Conservation (phyloP, 2,329 filamentous ascomycete genomes). For the Trichoderma semiorbis region DNA sequence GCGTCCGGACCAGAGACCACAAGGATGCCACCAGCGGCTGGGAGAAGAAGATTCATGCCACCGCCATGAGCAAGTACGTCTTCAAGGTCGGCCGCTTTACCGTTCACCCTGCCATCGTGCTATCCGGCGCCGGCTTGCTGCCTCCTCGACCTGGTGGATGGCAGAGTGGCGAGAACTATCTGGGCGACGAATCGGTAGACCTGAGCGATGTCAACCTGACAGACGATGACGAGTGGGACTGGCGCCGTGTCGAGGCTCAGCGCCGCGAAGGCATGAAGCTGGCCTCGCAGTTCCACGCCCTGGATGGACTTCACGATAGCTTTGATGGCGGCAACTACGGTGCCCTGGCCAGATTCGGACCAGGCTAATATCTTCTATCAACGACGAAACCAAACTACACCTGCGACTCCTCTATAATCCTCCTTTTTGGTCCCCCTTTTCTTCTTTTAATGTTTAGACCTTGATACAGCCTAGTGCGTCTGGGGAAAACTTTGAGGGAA, state of each 20-base stretch:
- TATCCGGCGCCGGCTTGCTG: conserved; percentile 69
- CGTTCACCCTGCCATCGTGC: conserved; percentile 73
- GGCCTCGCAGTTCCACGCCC: conserved; percentile 52
- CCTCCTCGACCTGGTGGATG: conserved; percentile 69
- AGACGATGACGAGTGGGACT: conserved; percentile 50
- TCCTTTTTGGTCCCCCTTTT: not conserved
- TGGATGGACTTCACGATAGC: conserved; percentile 51
- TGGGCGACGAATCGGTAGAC: conserved; percentile 39
- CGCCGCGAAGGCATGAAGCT: conserved; percentile 53
- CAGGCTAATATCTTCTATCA: conserved; percentile 30
- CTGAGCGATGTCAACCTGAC: conserved; percentile 35
- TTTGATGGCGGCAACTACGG: conserved; percentile 54
- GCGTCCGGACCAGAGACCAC: conserved; percentile 38
- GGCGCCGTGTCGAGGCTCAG: conserved; percentile 54
- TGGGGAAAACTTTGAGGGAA: not conserved
- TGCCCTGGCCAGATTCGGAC: conserved; percentile 48
- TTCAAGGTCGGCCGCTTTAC: conserved; percentile 80
- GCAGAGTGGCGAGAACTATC: conserved; percentile 44
- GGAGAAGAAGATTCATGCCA: conserved; percentile 66
- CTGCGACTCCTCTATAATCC: not conserved
- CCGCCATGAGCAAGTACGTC: conserved; percentile 75
- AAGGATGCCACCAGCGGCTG: conserved; percentile 42
- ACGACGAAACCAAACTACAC: not conserved
- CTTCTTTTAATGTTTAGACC: conserved; percentile 7
- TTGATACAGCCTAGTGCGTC: not conserved